Evolutionary conservation across 129 eudicot species (phyloP).

Genomic region (Ambrosia artemisiifolia): DNA sequence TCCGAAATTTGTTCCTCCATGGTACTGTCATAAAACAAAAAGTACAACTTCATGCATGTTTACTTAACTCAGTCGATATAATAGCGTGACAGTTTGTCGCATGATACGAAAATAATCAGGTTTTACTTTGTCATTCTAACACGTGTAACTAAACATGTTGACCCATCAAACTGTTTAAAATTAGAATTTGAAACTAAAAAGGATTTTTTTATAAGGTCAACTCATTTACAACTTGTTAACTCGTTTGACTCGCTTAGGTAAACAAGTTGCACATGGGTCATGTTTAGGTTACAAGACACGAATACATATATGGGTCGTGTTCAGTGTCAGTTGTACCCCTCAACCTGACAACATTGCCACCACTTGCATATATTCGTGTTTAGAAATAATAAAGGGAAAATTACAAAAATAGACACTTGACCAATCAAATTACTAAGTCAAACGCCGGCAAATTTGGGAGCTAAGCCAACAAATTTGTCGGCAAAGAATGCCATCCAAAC

Average conservation of each 20-base stretch:
- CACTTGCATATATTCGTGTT: background rate
- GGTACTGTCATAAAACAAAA: slow-evolving; percentile 49
- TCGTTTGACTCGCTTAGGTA: background rate
- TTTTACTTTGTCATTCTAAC: background rate
- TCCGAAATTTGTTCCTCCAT: slow-evolving; percentile 95
- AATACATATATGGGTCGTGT: background rate
- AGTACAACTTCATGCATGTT: background rate
- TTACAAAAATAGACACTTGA: no score
- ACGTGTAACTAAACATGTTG: background rate
- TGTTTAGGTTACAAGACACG: background rate
- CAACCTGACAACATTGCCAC: background rate
- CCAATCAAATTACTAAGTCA: no score
- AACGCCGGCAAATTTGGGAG: no score
- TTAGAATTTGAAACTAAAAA: background rate
- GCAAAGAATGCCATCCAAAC: no score
- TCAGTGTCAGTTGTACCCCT: background rate
- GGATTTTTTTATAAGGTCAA: background rate
- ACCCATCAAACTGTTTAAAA: background rate
- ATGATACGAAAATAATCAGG: background rate
- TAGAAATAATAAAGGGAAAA: background rate
- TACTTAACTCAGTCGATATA: no score
- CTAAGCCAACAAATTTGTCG: no score
- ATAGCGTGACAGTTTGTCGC: no score
- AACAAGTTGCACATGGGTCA: background rate
- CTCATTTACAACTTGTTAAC: background rate